These are phyloP conservation scores for Durotheca rogersii DNA, from an alignment of 495 filamentous ascomycete genomes.

Conservation along the genomic window DNA sequence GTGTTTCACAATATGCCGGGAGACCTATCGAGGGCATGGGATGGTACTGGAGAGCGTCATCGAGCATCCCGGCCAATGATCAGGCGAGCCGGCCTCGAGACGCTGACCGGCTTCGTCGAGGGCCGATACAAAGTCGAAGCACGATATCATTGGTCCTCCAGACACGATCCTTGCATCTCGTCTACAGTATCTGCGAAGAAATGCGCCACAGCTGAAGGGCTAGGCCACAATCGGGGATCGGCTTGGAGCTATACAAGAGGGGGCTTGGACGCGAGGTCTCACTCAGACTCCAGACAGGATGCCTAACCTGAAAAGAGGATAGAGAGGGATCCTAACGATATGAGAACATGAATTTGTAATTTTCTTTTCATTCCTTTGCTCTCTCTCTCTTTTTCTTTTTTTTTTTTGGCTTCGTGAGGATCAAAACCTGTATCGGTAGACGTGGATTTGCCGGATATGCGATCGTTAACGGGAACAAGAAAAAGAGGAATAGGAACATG, in stretches of 20 bases:
- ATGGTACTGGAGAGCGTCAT: slow-evolving; percentile 30
- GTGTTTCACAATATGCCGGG: slow-evolving; percentile 33
- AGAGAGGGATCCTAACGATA: slow-evolving; percentile 3
- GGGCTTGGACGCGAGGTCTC: slow-evolving; percentile 29
- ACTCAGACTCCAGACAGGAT: slow-evolving; percentile 6
- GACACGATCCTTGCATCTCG: slow-evolving; percentile 26
- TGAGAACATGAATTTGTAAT: no score
- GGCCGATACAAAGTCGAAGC: slow-evolving; percentile 22
- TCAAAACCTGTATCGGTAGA: no score
- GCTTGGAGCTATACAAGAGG: slow-evolving; percentile 17
- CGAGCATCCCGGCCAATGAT: slow-evolving; percentile 25
- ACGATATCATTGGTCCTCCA: slow-evolving; percentile 32
- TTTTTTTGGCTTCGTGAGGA: no score
- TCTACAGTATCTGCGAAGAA: slow-evolving; percentile 23
- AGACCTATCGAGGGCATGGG: slow-evolving; percentile 22
- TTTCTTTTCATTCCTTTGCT: no score
- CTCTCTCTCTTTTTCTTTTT: no score
- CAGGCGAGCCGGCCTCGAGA: slow-evolving; percentile 26
- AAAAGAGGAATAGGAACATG: slow-evolving; percentile 10
- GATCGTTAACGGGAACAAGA: slow-evolving; percentile 15
- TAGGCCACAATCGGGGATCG: slow-evolving; percentile 27
- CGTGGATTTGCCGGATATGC: slow-evolving; percentile 8
- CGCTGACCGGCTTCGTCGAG: slow-evolving; percentile 18
- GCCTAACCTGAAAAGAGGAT: slow-evolving; percentile 14
- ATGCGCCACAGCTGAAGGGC: slow-evolving; percentile 49